Base-by-base conservation (phyloP, 139 green algal species). In the Desmodesmus armatus region DNA sequence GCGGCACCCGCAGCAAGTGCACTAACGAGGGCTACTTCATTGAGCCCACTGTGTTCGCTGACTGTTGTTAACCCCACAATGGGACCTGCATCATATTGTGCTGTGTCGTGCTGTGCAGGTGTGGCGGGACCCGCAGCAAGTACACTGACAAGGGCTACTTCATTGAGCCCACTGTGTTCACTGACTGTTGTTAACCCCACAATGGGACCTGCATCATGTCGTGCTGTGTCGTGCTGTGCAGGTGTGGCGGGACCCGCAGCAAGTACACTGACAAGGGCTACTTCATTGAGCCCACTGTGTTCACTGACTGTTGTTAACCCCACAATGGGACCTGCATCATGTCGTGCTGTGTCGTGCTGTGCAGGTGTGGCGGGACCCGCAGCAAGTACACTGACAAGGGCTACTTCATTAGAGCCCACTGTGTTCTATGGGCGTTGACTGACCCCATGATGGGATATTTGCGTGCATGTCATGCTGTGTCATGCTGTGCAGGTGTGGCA, bases 141-240 rank as follows among this genome's bases (percentile, higher is more conserved):
- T n/a, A n/a, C n/a, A n/a, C n/a, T n/a, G 33, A 77, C 23, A 88
- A 87, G 69, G 93, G 94, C 3, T 96, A 93, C 87, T 95, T 88
- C 72, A 44, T 96, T 5, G 87, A 96, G 90, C 93, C 94, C 58
- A 96, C 93, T 23, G 93, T 96, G 65, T 96, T 96, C 77, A 85
- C 80, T 19, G 88, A 94, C n/a, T n/a, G n/a, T n/a, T 73, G 93
- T 96, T 7, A 43, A 77, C 19, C 88, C 94, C 79, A 67, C 90
- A 74, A 95, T 93, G 90, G 72, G 35, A 95, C 95, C 43, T 79
- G 85, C 33, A 71, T n/a, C n/a, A 65, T 33, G 91, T 95, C 77
- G 92, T 95, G 83, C 93, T 94, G 33, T 95, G 94, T 72, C 92
- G 92, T 0, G 91, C 91, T 3, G 91, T 95, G 47, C 89, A 95